phyloP scores from a whole-genome alignment of 306 rosid genomes.

The Prunus padus region DNA sequence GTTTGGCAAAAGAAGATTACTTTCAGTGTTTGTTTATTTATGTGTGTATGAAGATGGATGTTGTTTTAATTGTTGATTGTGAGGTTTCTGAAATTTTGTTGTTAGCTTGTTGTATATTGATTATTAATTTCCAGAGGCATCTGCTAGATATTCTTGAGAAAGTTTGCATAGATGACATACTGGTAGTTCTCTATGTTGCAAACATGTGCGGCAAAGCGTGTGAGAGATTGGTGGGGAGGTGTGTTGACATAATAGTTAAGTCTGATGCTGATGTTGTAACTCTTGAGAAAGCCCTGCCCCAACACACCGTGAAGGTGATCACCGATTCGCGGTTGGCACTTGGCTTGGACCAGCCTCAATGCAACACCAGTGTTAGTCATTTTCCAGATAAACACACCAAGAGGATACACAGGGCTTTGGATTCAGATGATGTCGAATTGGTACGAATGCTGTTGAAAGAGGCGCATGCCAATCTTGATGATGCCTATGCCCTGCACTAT shows the following conservation, averaged over 20 bases:
- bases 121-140: constrained; percentile 41
- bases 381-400: constrained; percentile 51
- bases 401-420: constrained; percentile 66
- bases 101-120: constrained; percentile 17
- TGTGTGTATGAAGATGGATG: neutral
- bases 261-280: constrained; percentile 44
- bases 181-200: constrained; percentile 50
- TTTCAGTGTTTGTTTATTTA: neutral
- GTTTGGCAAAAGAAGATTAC: neutral
- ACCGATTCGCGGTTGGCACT: constrained; percentile 34
- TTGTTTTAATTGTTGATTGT: neutral
- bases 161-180: constrained; percentile 44
- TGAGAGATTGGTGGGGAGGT: constrained; percentile 30
- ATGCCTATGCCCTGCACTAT: constrained; percentile 64
- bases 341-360: constrained; percentile 25
- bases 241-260: constrained; percentile 42
- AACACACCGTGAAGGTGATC: constrained; percentile 37
- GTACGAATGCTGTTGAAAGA: constrained; percentile 62
- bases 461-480: constrained; percentile 56
- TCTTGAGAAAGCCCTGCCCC: constrained; percentile 54
- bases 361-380: neutral
- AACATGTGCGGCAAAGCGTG: constrained; percentile 47
- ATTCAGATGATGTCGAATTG: constrained; percentile 63
- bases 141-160: constrained; percentile 48
- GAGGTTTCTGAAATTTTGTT: neutral